A percentile compares a stretch with the other conserved stretches of the same genome.
These are phyloP conservation scores for Cymodocea nodosa DNA, from an alignment of 116 monocot genomes.

Conservation along the genomic window DNA sequence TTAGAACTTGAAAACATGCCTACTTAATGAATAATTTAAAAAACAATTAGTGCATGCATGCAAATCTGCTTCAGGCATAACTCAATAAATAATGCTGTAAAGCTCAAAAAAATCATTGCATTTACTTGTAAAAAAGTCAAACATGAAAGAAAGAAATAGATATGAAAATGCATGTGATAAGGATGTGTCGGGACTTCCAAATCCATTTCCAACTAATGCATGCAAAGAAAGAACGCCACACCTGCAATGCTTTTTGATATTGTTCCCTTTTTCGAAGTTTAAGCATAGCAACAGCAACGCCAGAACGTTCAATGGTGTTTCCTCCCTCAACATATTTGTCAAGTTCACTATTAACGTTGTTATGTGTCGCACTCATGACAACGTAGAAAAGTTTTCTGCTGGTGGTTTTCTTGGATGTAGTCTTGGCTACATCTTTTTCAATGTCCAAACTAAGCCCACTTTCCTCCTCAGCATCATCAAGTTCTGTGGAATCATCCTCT, in stretches of 20 bases:
- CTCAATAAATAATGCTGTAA: too few species aligned
- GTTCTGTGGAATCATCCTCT: conserved; percentile 8
- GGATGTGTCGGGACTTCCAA: background rate
- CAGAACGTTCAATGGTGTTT: conserved; percentile 32
- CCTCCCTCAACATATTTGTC: conserved; percentile 66
- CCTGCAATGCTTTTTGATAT: conserved; percentile 68
- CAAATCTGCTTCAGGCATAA: too few species aligned
- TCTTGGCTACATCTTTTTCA: conserved; percentile 9
- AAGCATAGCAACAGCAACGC: conserved; percentile 16
- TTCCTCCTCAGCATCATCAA: background rate
- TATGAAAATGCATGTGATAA: too few species aligned
- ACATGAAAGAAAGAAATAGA: too few species aligned
- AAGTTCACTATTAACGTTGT: conserved; percentile 25
- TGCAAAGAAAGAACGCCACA: background rate
- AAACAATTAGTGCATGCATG: too few species aligned
- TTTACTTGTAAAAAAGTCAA: too few species aligned
- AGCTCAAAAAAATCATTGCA: too few species aligned
- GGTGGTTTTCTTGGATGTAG: background rate
- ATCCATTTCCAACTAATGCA: background rate
- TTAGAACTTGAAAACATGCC: too few species aligned
- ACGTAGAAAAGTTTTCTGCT: conserved; percentile 32
- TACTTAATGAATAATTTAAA: too few species aligned
- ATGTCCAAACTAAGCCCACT: conserved; percentile 13
- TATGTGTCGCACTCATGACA: conserved; percentile 28
- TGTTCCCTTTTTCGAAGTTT: conserved; percentile 35